Evolutionary conservation across 202 grass and related monocot genomes (phyloP), one percentile per base, ranked within the genome.

Genomic region (Zizania palustris): DNA sequence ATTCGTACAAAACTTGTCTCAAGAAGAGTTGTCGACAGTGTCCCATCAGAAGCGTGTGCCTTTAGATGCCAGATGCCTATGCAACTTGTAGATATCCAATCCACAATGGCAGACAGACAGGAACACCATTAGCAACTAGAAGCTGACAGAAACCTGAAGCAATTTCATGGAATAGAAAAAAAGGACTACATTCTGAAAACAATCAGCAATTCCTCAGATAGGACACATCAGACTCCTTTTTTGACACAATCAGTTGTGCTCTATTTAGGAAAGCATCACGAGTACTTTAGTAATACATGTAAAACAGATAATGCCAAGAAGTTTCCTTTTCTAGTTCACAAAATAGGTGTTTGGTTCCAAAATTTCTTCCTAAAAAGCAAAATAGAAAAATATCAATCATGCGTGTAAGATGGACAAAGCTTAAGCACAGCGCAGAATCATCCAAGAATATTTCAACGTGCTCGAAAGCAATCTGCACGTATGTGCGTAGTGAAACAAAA

Each of bases 131-230:
- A 38, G 53, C 4, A 78, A 72, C 37, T 33, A 21, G 11, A 78
- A 64, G 67, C 45, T 59, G 20, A 46, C 19, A 28, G 67, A 78
- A 58, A 48, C 74, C 34, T 73, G 4, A 36, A 66, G 38, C 67
- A 72, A 60, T 79, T 73, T 48, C 60, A 40, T 28, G 59, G 66
- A 50, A 73, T 79, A 61, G 3, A 40, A 11, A 67, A 21, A 65
- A 78, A 15, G 59, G 73, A 34, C 4, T 65, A 13, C 38, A 4
- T 85, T n/a, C n/a, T 79, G 60, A 85, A 84, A 68, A 50, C 49
- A 3, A 62, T 42, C 11, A 33, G 67, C 36, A 40, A 28, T 41
- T 61, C 62, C 20, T 72, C 51, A 9, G 28, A 41, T 3, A 65
- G 14, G 9, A 11, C 8, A 11, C 45, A 4, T 4, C 36, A 7